Evolutionary conservation across 2,329 filamentous ascomycete species (phyloP).

Genomic region (Penicillium frequentans): DNA sequence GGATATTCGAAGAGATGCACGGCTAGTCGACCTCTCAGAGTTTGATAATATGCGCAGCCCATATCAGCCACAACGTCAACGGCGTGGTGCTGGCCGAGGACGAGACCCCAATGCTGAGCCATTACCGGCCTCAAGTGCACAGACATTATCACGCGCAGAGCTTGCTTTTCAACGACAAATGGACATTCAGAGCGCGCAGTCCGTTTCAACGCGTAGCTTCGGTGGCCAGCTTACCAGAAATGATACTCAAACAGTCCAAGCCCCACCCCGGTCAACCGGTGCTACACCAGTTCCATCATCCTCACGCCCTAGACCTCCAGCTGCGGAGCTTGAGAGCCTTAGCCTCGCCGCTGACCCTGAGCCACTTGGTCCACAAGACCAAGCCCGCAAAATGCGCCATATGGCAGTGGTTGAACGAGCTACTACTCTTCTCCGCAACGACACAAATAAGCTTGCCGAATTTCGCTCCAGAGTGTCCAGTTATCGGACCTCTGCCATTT

Average conservation of each 20-base stretch:
- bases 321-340: slow-evolving; percentile 52
- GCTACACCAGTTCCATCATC: slow-evolving; percentile 28
- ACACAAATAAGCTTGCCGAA: slow-evolving; percentile 68
- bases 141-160: slow-evolving; percentile 80
- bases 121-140: slow-evolving; percentile 72
- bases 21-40: slow-evolving; percentile 79
- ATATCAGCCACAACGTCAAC: slow-evolving; percentile 64
- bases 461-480: slow-evolving; percentile 80
- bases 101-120: slow-evolving; percentile 85
- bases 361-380: slow-evolving; percentile 69
- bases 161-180: slow-evolving; percentile 88
- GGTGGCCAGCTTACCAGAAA: slow-evolving; percentile 74
- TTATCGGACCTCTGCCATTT: slow-evolving; percentile 69
- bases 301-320: slow-evolving; percentile 28
- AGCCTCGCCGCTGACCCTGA: slow-evolving; percentile 44
- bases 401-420: slow-evolving; percentile 83
- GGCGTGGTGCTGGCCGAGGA: slow-evolving; percentile 65
- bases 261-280: slow-evolving; percentile 40
- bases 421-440: slow-evolving; percentile 74
- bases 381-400: slow-evolving; percentile 77
- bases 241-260: slow-evolving; percentile 47
- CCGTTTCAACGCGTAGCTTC: slow-evolving; percentile 76
- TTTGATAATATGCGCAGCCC: slow-evolving; percentile 79
- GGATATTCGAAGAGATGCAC: slow-evolving; percentile 77
- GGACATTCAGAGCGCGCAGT: slow-evolving; percentile 85